Percentiles rank a stretch among this genome's conserved stretches.
These are phyloP conservation scores for Evernia prunastri DNA, from an alignment of 495 filamentous ascomycete genomes.

Conservation along the genomic window DNA sequence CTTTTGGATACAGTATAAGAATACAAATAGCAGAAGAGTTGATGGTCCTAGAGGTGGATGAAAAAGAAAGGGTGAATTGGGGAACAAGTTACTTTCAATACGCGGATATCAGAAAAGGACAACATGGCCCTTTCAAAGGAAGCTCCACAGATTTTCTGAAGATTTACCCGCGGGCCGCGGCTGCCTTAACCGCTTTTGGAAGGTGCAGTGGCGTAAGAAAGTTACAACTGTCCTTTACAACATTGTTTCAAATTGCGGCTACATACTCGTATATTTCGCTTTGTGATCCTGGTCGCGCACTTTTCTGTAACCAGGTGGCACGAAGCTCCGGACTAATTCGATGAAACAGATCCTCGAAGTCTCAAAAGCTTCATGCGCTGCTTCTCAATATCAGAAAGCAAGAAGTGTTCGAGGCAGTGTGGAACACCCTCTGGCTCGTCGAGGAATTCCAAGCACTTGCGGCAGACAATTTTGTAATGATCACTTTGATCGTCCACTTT, in stretches of 20 bases:
- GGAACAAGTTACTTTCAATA: slow-evolving; percentile 10
- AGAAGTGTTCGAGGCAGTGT: neutral
- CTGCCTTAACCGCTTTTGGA: slow-evolving; percentile 12
- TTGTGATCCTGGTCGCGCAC: neutral
- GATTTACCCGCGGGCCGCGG: slow-evolving; percentile 17
- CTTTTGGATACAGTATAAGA: neutral
- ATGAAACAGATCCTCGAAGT: neutral
- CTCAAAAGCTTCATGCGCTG: slow-evolving; percentile 1
- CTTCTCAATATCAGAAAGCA: neutral
- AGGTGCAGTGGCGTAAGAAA: slow-evolving; percentile 8
- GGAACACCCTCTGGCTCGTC: neutral
- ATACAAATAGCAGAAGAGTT: neutral
- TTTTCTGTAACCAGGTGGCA: neutral
- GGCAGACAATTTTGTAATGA: slow-evolving; percentile 5
- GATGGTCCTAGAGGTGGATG: neutral
- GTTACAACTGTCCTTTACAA: neutral
- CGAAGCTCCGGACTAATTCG: neutral
- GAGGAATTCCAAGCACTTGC: slow-evolving; percentile 2
- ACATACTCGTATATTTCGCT: neutral
- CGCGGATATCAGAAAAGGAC: slow-evolving; percentile 17
- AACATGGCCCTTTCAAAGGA: slow-evolving; percentile 17
- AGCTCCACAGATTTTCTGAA: slow-evolving; percentile 10
- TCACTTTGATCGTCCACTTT: slow-evolving; percentile 1
- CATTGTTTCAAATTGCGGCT: neutral
- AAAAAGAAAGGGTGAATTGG: slow-evolving; percentile 1